Percentiles rank a stretch among this genome's conserved stretches.
These are phyloP conservation scores for Hymenoscyphus repandus DNA, from an alignment of 2,329 filamentous ascomycete species.

Conservation along the genomic window DNA sequence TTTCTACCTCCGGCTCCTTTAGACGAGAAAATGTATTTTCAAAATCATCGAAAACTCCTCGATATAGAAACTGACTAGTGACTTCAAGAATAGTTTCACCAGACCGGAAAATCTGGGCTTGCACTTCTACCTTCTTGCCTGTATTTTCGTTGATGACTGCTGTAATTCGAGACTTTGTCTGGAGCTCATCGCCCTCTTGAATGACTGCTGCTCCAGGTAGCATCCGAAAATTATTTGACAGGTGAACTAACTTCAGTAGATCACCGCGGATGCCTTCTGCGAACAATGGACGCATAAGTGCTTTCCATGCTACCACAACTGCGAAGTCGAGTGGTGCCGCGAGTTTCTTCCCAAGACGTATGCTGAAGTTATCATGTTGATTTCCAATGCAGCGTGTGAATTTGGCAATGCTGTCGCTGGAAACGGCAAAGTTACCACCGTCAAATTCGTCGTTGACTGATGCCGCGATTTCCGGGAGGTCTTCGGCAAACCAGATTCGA, in stretches of 20 bases:
- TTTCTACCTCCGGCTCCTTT: slow-evolving; percentile 67
- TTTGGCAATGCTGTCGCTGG: slow-evolving; percentile 89
- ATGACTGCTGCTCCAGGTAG: slow-evolving; percentile 89
- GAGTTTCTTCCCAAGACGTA: slow-evolving; percentile 88
- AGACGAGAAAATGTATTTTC: slow-evolving; percentile 95
- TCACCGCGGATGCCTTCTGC: slow-evolving; percentile 94
- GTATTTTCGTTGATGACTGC: slow-evolving; percentile 85
- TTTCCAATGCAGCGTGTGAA: slow-evolving; percentile 99
- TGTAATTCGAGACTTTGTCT: slow-evolving; percentile 83
- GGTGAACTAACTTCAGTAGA: slow-evolving; percentile 88
- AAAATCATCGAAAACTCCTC: slow-evolving; percentile 81
- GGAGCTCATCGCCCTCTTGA: slow-evolving; percentile 92
- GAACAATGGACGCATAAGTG: slow-evolving; percentile 99
- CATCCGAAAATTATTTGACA: slow-evolving; percentile 98
- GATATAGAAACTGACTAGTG: slow-evolving; percentile 92
- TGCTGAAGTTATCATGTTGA: slow-evolving; percentile 94
- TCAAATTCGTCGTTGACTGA: slow-evolving; percentile 84
- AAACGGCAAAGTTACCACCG: slow-evolving; percentile 81
- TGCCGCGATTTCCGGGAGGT: slow-evolving; percentile 75
- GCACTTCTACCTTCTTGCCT: slow-evolving; percentile 98
- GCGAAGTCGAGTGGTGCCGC: slow-evolving; percentile 98
- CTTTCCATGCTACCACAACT: slow-evolving; percentile 98
- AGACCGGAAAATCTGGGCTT: slow-evolving; percentile 80
- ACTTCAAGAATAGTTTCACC: slow-evolving; percentile 89
- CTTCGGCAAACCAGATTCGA: slow-evolving; percentile 91